phyloP scores from a whole-genome alignment of 2,329 filamentous ascomycete species.

The Fusarium sp. region DNA sequence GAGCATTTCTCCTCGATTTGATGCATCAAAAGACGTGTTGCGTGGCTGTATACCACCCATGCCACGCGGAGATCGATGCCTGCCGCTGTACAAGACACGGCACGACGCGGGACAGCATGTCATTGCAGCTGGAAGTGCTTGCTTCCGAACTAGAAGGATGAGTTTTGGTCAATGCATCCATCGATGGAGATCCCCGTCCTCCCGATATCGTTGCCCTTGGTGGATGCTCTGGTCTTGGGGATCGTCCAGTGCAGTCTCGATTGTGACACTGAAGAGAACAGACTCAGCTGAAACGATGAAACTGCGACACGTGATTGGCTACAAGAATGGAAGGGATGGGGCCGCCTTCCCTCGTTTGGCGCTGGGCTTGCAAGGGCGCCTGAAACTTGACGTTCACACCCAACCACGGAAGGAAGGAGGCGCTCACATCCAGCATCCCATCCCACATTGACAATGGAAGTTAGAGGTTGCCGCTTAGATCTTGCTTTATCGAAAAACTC shows the following conservation, averaged over 20 bases:
- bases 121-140: slow-evolving; percentile 5
- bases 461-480: slow-evolving; percentile 18
- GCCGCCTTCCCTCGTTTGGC: slow-evolving; percentile 26
- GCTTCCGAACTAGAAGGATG: neutral
- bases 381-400: slow-evolving; percentile 23
- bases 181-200: neutral
- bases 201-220: slow-evolving; percentile 3
- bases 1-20: neutral
- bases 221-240: slow-evolving; percentile 10
- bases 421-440: neutral
- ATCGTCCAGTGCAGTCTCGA: slow-evolving; percentile 15
- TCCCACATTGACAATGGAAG: neutral
- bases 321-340: slow-evolving; percentile 1
- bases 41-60: neutral
- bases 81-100: neutral
- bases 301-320: slow-evolving; percentile 33
- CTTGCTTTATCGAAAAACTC: slow-evolving; percentile 22
- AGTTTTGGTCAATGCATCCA: neutral
- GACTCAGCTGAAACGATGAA: slow-evolving; percentile 36
- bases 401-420: neutral
- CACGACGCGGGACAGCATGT: slow-evolving; percentile 13
- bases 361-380: slow-evolving; percentile 29
- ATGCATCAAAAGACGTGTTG: neutral
- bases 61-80: slow-evolving; percentile 6
- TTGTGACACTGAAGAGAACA: slow-evolving; percentile 29